Percentiles rank a stretch among this genome's conserved stretches.
phyloP scores from a whole-genome alignment of 805 yeast species.

The Metschnikowia dekortorum region DNA sequence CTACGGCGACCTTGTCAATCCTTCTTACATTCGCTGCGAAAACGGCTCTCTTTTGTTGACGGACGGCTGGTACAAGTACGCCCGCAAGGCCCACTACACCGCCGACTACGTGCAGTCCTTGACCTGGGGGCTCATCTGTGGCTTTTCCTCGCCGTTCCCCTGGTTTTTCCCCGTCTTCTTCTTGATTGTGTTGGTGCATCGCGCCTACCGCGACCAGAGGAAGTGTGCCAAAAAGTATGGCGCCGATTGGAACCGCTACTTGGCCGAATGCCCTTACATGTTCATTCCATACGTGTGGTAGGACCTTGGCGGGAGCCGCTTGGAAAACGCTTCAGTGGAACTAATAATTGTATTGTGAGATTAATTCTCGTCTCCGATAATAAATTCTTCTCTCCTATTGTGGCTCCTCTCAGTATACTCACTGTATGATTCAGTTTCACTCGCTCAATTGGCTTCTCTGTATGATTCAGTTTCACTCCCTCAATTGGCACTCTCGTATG shows the following conservation, averaged over 20 bases:
- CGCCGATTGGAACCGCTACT: constrained; percentile 85
- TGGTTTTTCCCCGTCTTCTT: constrained; percentile 95
- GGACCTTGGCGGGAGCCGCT: not conserved
- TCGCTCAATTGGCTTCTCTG: no score
- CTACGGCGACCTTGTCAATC: constrained; percentile 73
- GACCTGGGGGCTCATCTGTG: constrained; percentile 91
- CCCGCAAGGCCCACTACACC: constrained; percentile 92
- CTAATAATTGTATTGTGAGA: not conserved
- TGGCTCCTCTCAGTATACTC: no score
- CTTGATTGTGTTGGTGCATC: constrained; percentile 79
- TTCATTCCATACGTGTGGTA: constrained; percentile 77
- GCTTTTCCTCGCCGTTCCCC: constrained; percentile 82
- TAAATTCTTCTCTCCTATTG: no score
- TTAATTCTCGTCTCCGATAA: no score
- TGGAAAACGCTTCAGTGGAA: not conserved
- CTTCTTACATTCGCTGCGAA: constrained; percentile 77
- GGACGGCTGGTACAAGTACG: constrained; percentile 93
- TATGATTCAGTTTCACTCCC: no score
- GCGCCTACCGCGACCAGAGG: constrained; percentile 82
- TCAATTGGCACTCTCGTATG: not conserved
- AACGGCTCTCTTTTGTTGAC: constrained; percentile 81
- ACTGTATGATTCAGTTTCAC: no score
- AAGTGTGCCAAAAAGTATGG: constrained; percentile 89
- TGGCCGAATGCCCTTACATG: constrained; percentile 83
- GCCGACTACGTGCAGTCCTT: constrained; percentile 87